These are phyloP conservation scores for Lophiotrema nucula DNA, from an alignment of 495 filamentous ascomycete species.

Conservation along the genomic window DNA sequence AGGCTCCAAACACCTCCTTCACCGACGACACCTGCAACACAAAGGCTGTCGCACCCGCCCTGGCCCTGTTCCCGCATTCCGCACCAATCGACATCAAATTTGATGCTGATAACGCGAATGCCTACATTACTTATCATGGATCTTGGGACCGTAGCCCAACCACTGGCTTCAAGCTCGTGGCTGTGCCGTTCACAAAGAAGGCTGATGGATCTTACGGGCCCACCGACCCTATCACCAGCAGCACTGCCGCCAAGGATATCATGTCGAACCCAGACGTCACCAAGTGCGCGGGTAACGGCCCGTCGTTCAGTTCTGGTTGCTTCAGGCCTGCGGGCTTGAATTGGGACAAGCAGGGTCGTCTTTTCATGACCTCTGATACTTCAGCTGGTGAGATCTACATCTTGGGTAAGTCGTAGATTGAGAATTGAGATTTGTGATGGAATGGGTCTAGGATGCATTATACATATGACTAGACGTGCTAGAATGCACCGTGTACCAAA, in stretches of 20 bases:
- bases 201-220: conserved; percentile 18
- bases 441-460: no score
- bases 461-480: no score
- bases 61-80: conserved; percentile 26
- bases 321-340: conserved; percentile 29
- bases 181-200: conserved; percentile 19
- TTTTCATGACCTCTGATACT: conserved; percentile 31
- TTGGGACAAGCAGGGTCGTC: conserved; percentile 18
- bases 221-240: conserved; percentile 17
- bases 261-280: conserved; percentile 28
- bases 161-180: conserved; percentile 30
- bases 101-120: conserved; percentile 13
- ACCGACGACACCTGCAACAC: conserved; percentile 23
- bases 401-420: conserved; percentile 28
- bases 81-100: conserved; percentile 33
- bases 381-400: conserved; percentile 26
- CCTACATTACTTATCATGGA: conserved; percentile 29
- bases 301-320: conserved; percentile 22
- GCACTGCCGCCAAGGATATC: conserved; percentile 14
- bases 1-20: conserved; percentile 15
- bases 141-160: conserved; percentile 28
- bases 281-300: conserved; percentile 30
- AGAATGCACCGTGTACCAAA: no score
- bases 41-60: conserved; percentile 1
- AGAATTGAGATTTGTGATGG: no score